Percentiles rank a stretch among this genome's conserved stretches.
phyloP scores from a whole-genome alignment of 106 monocot genomes.

The Hemerocallis citrina region DNA sequence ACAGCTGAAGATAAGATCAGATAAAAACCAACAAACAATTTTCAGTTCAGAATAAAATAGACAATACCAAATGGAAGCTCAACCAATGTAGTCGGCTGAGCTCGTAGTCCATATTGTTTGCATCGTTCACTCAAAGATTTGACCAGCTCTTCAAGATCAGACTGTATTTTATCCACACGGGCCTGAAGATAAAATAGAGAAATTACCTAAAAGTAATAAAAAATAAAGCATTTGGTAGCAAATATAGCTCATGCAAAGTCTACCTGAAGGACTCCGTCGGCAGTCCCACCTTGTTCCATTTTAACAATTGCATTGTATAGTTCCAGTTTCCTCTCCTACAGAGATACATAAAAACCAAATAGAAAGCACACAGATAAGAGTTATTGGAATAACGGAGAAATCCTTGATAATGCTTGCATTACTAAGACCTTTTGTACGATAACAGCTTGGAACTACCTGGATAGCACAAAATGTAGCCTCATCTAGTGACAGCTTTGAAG shows the following conservation, averaged over 20 bases:
- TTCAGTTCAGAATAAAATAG: background rate
- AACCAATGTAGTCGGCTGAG: constrained; percentile 58
- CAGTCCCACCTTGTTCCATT: constrained; percentile 70
- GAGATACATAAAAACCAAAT: background rate
- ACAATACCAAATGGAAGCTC: constrained; percentile 89
- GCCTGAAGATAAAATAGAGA: constrained; percentile 28
- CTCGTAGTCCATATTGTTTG: constrained; percentile 61
- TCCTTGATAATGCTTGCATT: background rate
- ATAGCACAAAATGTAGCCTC: constrained; percentile 92
- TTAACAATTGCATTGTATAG: constrained; percentile 67
- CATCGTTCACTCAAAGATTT: constrained; percentile 68
- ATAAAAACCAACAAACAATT: background rate
- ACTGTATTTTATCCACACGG: constrained; percentile 61
- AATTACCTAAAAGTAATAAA: constrained; percentile 9
- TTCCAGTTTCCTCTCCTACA: constrained; percentile 71
- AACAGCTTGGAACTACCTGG: constrained; percentile 45
- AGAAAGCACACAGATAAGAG: background rate
- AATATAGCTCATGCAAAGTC: background rate
- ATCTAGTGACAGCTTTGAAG: constrained; percentile 82
- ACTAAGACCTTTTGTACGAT: background rate
- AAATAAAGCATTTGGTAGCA: background rate
- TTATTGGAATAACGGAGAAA: background rate
- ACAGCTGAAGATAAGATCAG: constrained; percentile 2
- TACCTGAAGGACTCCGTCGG: constrained; percentile 76
- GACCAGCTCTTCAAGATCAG: constrained; percentile 72